phyloP scores from a whole-genome alignment of 345 rosid genomes.

The Anastatica hierochuntica region DNA sequence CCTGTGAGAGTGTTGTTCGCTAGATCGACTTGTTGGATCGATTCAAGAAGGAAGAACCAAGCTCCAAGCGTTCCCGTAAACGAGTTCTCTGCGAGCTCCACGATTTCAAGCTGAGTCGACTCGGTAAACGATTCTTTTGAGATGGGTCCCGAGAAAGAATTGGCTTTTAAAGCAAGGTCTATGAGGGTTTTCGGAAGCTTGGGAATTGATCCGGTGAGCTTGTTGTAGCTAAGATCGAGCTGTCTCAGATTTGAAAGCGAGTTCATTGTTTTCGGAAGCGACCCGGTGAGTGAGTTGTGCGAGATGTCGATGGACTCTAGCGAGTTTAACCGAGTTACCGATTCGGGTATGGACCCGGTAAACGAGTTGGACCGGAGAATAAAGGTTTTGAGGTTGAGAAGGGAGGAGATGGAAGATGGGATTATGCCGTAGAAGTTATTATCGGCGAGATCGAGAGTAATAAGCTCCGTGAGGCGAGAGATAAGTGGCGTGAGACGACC shows the following conservation, averaged over 20 bases:
- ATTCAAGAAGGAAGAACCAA: constrained; percentile 69
- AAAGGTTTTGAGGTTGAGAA: constrained; percentile 38
- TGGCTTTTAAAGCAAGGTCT: constrained; percentile 59
- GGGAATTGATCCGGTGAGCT: constrained; percentile 52
- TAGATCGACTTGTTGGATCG: constrained; percentile 66
- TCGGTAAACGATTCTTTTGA: constrained; percentile 42
- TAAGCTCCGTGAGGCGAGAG: constrained; percentile 49
- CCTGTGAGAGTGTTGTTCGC: constrained; percentile 60
- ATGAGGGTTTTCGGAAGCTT: constrained; percentile 45
- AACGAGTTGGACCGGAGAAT: constrained; percentile 65
- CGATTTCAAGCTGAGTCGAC: constrained; percentile 51
- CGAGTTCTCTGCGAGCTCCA: constrained; percentile 78
- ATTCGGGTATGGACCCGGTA: constrained; percentile 50
- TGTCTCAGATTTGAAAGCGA: constrained; percentile 35
- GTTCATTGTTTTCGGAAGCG: constrained; percentile 36
- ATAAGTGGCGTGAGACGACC: constrained; percentile 62
- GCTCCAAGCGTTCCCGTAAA: constrained; percentile 51
- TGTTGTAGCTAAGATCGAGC: constrained; percentile 75
- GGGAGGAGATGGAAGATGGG: constrained; percentile 55
- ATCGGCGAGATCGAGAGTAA: constrained; percentile 58
- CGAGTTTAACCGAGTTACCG: constrained; percentile 32
- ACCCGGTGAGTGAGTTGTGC: constrained; percentile 53
- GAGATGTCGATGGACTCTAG: constrained; percentile 55
- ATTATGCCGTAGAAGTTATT: constrained; percentile 58
- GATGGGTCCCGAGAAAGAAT: constrained; percentile 54